Evolutionary conservation across 257 asterid genomes (phyloP).

Genomic region (Solanum gracilifrons): DNA sequence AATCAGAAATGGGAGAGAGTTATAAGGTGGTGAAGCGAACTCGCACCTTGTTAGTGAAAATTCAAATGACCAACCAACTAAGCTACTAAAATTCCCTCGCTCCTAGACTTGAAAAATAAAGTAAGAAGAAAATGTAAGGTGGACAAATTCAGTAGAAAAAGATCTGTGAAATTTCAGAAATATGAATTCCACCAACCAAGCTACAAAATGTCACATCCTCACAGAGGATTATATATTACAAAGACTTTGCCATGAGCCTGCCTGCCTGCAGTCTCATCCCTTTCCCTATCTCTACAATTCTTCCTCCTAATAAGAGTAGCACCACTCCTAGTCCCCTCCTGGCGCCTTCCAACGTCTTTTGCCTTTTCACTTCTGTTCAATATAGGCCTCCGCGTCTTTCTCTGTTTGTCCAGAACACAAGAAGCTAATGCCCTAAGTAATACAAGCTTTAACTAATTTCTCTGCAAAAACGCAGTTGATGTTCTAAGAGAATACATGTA

Average conservation of each 20-base stretch:
- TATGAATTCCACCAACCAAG: background rate
- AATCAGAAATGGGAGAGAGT: background rate
- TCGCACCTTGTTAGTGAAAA: rapidly evolving
- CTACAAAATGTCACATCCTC: background rate
- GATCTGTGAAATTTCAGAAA: background rate
- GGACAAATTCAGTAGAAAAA: background rate
- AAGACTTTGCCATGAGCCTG: background rate
- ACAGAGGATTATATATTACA: background rate
- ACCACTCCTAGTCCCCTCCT: background rate
- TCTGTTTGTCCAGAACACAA: background rate
- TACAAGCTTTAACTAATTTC: background rate
- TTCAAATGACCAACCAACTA: rapidly evolving
- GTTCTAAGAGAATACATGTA: background rate
- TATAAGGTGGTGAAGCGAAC: background rate
- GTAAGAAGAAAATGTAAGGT: background rate
- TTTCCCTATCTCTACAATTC: background rate
- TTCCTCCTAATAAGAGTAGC: background rate
- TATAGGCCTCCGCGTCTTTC: background rate
- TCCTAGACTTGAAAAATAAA: background rate
- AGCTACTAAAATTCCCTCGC: rapidly evolving
- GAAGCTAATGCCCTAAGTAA: background rate
- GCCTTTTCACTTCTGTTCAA: background rate
- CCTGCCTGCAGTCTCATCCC: background rate
- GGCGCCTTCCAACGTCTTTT: background rate
- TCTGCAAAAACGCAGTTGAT: background rate